phyloP scores from a whole-genome alignment of 163 green algal species.

The Chloromonas sp. region DNA sequence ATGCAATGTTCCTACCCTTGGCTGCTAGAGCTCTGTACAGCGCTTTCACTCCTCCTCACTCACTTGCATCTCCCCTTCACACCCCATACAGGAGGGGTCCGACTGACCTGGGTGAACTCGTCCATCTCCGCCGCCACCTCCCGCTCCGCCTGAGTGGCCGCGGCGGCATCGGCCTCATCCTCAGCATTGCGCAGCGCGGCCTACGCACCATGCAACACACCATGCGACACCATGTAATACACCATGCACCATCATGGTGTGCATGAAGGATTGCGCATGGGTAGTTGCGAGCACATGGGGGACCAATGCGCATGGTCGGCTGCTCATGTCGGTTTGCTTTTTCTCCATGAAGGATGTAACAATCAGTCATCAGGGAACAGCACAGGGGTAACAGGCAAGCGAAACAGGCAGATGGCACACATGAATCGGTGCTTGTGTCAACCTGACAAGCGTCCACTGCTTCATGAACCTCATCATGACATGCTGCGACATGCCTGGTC shows the following conservation, averaged over 20 bases:
- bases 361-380: too few species aligned
- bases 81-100: background rate
- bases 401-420: too few species aligned
- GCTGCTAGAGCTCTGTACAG: background rate
- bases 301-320: background rate
- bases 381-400: too few species aligned
- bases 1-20: too few species aligned
- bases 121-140: constrained; percentile 44
- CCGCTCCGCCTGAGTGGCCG: constrained; percentile 40
- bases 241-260: background rate
- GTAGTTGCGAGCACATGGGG: background rate
- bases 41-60: background rate
- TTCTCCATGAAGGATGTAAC: too few species aligned
- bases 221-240: background rate
- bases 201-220: background rate
- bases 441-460: too few species aligned
- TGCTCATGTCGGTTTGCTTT: too few species aligned
- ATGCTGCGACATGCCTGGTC: too few species aligned
- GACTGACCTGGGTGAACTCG: constrained; percentile 43
- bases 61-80: background rate
- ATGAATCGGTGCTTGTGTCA: too few species aligned
- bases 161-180: constrained; percentile 69
- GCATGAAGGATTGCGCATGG: background rate
- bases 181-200: constrained; percentile 69
- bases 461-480: too few species aligned